Conservation (phyloP, 768 basidiomycete genomes). For the Panaeolus papilionaceus region DNA sequence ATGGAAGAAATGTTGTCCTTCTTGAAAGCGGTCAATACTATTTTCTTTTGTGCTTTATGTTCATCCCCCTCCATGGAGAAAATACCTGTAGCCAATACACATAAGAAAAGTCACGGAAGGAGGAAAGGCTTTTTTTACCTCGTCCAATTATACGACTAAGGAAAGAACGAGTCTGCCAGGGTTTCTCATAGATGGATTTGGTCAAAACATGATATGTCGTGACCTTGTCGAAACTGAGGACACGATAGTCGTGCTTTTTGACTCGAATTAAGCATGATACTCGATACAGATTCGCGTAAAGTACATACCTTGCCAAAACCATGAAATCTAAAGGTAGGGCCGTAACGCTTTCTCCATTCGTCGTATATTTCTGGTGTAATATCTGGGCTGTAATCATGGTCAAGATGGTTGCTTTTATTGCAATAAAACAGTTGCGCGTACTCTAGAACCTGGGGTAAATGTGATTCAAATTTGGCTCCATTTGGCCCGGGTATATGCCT, state of each 20-base stretch:
- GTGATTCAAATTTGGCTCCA: slow-evolving; percentile 47
- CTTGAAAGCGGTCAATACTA: slow-evolving; percentile 59
- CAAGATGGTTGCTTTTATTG: neutral
- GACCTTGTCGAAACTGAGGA: slow-evolving; percentile 59
- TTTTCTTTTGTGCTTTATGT: slow-evolving; percentile 52
- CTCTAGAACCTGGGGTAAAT: slow-evolving; percentile 54
- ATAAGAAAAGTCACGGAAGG: neutral
- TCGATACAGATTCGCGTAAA: neutral
- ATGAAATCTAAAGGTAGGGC: slow-evolving; percentile 59
- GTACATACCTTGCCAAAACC: slow-evolving; percentile 54
- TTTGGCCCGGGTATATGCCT: slow-evolving; percentile 53
- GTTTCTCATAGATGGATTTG: slow-evolving; percentile 57
- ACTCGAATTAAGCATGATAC: neutral
- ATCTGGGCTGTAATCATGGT: slow-evolving; percentile 44
- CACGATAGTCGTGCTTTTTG: slow-evolving; percentile 58
- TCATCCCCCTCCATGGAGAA: slow-evolving; percentile 59
- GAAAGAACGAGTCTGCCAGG: slow-evolving; percentile 59
- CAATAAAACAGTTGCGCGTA: slow-evolving; percentile 32
- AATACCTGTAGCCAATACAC: slow-evolving; percentile 41
- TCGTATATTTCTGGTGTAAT: slow-evolving; percentile 45
- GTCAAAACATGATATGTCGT: slow-evolving; percentile 55
- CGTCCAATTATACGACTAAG: slow-evolving; percentile 55
- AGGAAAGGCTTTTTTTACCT: slow-evolving; percentile 37
- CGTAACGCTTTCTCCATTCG: slow-evolving; percentile 50
- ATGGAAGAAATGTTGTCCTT: slow-evolving; percentile 49